Base-by-base conservation (phyloP, 2,329 filamentous ascomycete species). In the Aspergillus versicolor region DNA sequence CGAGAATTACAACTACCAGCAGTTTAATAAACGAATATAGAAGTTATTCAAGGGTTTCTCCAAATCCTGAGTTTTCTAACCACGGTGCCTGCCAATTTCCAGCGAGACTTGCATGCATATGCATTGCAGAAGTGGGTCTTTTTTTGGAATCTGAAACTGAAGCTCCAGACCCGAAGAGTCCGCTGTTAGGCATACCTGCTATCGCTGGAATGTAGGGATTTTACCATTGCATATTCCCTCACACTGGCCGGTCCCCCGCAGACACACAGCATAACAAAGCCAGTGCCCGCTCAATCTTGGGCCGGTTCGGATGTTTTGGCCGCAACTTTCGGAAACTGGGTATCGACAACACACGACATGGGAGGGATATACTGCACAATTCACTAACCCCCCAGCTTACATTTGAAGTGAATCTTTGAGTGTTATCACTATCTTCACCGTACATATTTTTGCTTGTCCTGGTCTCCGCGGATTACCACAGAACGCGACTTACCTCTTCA, bases 191-290 rank as follows among this genome's bases (percentile, higher is more conserved):
- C 7, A n/a, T 37, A 12, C 15, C 6, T 37, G 34, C 12, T 37
- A 32, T 51, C 24, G 27, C 34, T 53, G 51, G 51, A 53, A 47
- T 53, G 51, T 24, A 53, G 51, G 51, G 43, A 30, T 43, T 19
- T 50, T 17, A 5, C 11, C n/a, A 13, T 9, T 19, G 30, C 45
- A 48, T 17, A 22, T 38, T 48, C 45, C 30, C 47, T 50, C 13
- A 9, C 13, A 17, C 19, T 41, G 21, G 17, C 27, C 46, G 19
- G 24, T 15, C 17, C 13, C 8, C 3, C 9, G 27, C 27, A 9
- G 27, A 11, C 27, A 30, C 9, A 11, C 11, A 38, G n/a, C 17
- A 40, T 50, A 50, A 50, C 22, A 50, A 50, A 27, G 21, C 24
- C 32, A 34, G 5, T 7, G 11, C 42, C 50, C 32, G n/a, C n/a